Base-by-base conservation (phyloP, 2,329 filamentous ascomycete species). In the Penicillium fuscoglaucum region DNA sequence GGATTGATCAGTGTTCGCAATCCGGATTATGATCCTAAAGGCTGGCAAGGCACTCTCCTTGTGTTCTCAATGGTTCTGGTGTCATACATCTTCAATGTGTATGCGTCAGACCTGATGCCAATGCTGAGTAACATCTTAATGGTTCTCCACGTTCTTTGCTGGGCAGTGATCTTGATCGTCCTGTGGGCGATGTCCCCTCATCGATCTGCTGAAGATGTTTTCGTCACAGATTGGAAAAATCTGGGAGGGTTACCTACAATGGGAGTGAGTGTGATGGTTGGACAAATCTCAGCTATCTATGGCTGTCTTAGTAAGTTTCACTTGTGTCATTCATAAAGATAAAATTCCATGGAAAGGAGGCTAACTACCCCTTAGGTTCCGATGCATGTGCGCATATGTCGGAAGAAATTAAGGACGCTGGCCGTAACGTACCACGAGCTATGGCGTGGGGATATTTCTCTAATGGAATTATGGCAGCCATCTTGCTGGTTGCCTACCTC, bases 71-170 rank as follows among this genome's bases (percentile, higher is more conserved):
- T 82, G 33, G 72, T 80, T 2, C 44, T 78, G 5, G 75, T 83
- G 21, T 77, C 76, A 2, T 76, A 83, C 19, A 67, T 82, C 17
- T 76, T 84, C 72, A 84, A 84, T 64, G 80, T 80, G 0, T 75
- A 81, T 57, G 66, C 50, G 7, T 45, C 66, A 0, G 51, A 64
- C 7, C 6, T 59, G 37, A 69, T 79, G 60, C 75, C 74, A 0
- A 61, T 70, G 7, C 62, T 74, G 49, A 70, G 75, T 45, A 76
- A 74, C 50, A 55, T 73, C 7, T 63, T 75, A 55, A 69, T 77
- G 61, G 64, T 73, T 35, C 52, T 77, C 17, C 75, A 78, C 51
- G 63, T 76, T 21, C 61, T 76, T 19, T 74, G 68, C 15, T 78
- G 73, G 62, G 61, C 72, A 4, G 67, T 70, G 3, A 66, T 72